Conservation (phyloP, 495 filamentous ascomycete genomes). For the Cercophora newfieldiana region DNA sequence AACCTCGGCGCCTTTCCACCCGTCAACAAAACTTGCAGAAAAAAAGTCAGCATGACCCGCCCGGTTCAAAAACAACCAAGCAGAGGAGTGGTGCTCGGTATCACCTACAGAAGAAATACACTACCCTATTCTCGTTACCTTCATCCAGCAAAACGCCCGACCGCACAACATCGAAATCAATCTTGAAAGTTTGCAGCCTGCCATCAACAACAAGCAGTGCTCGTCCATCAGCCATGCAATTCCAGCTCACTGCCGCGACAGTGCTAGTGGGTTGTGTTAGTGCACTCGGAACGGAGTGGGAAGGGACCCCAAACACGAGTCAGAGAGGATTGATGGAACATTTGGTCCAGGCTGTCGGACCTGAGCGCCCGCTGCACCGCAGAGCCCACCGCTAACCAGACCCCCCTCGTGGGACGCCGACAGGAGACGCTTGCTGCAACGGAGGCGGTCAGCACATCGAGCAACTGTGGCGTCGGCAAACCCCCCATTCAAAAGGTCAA, state of each 20-base stretch:
- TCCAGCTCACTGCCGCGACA: background rate
- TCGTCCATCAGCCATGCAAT: background rate
- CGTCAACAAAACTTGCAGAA: background rate
- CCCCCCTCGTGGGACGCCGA: constrained; percentile 20
- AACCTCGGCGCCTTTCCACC: background rate
- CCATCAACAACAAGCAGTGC: background rate
- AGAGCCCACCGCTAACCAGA: constrained; percentile 11
- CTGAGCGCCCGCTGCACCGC: constrained; percentile 13
- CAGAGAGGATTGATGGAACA: constrained; percentile 11
- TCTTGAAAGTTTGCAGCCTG: background rate
- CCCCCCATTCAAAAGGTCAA: background rate
- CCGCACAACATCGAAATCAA: background rate
- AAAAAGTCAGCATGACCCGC: background rate
- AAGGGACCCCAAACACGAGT: constrained; percentile 11
- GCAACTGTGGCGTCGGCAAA: background rate
- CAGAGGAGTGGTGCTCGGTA: background rate
- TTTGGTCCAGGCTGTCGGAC: constrained; percentile 25
- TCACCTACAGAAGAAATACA: background rate
- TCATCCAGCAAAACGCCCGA: background rate
- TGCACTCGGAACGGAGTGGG: background rate
- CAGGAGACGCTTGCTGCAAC: background rate
- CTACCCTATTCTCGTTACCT: background rate
- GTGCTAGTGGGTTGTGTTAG: background rate
- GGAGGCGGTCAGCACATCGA: constrained; percentile 26
- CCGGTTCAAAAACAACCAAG: too few relatives aligned